phyloP scores from a whole-genome alignment of 805 yeast species.

The Saturnispora ahearnii region DNA sequence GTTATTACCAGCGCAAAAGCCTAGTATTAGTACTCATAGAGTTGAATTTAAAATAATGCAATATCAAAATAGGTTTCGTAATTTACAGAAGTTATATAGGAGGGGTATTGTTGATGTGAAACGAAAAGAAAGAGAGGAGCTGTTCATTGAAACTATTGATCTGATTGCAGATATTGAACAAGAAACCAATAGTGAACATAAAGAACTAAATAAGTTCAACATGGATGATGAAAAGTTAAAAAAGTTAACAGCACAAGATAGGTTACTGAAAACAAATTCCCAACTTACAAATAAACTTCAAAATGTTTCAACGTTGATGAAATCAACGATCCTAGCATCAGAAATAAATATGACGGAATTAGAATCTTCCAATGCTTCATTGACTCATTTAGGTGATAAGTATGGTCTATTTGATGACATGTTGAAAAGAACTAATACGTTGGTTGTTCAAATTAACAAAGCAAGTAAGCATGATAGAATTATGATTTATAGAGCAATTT shows the following conservation, averaged over 20 bases:
- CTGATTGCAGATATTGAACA: slow-evolving; percentile 7
- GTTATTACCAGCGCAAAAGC: slow-evolving; percentile 7
- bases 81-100: slow-evolving; percentile 22
- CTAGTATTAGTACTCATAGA: slow-evolving; percentile 4
- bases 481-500: slow-evolving; percentile 39
- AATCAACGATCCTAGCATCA: slow-evolving; percentile 41
- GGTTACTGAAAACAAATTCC: slow-evolving; percentile 37
- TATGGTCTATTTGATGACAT: slow-evolving; percentile 35
- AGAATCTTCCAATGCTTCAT: slow-evolving; percentile 37
- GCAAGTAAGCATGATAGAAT: slow-evolving; percentile 41
- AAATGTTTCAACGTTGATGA: slow-evolving; percentile 38
- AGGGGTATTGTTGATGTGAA: slow-evolving; percentile 22
- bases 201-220: neutral
- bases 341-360: slow-evolving; percentile 42
- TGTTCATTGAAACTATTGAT: slow-evolving; percentile 9
- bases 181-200: neutral
- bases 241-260: slow-evolving; percentile 30
- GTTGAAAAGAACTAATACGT: slow-evolving; percentile 33
- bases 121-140: slow-evolving; percentile 12
- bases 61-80: slow-evolving; percentile 19
- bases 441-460: slow-evolving; percentile 43
- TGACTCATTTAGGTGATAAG: slow-evolving; percentile 33
- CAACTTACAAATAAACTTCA: slow-evolving; percentile 39
- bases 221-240: slow-evolving; percentile 22
- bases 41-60: slow-evolving; percentile 13